A percentile compares a stretch with the other conserved stretches of the same genome.
phyloP scores from a whole-genome alignment of 495 filamentous ascomycete species.

The Tuber umbilicatum region DNA sequence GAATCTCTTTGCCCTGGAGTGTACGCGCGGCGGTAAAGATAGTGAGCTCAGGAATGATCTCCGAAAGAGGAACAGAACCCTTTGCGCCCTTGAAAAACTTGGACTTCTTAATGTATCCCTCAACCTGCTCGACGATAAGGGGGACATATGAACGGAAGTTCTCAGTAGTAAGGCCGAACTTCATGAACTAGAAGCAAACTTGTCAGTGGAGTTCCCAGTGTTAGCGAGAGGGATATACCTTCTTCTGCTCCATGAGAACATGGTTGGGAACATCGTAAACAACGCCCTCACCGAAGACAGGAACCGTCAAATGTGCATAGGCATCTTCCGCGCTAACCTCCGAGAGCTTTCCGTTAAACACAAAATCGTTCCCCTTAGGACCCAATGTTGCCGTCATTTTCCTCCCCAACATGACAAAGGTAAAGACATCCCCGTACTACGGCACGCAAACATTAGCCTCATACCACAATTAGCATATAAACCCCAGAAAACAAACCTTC shows the following conservation, averaged over 20 bases:
- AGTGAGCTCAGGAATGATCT: constrained; percentile 74
- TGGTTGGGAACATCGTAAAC: constrained; percentile 84
- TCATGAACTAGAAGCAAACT: constrained; percentile 60
- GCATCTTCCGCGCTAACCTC: constrained; percentile 78
- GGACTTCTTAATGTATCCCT: constrained; percentile 59
- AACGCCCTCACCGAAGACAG: constrained; percentile 78
- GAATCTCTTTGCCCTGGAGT: constrained; percentile 74
- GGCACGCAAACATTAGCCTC: constrained; percentile 8
- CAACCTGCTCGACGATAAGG: constrained; percentile 69
- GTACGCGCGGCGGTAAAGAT: constrained; percentile 76
- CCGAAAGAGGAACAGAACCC: constrained; percentile 58
- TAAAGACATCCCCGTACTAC: constrained; percentile 76
- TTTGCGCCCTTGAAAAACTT: constrained; percentile 61
- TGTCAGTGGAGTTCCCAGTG: not conserved
- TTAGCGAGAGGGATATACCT: constrained; percentile 42
- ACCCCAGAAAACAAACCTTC: constrained; percentile 51
- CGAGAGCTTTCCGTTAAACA: constrained; percentile 75
- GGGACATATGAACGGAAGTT: constrained; percentile 72
- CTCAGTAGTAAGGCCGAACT: constrained; percentile 69
- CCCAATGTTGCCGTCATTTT: constrained; percentile 73
- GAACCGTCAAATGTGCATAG: constrained; percentile 73
- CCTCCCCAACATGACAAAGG: constrained; percentile 67
- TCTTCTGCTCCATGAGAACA: constrained; percentile 81
- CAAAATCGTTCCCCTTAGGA: constrained; percentile 75
- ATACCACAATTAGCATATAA: not conserved